Evolutionary conservation across 257 asterid genomes (phyloP), one percentile per base, ranked within the genome.

Genomic region (Lycium ferocissimum): DNA sequence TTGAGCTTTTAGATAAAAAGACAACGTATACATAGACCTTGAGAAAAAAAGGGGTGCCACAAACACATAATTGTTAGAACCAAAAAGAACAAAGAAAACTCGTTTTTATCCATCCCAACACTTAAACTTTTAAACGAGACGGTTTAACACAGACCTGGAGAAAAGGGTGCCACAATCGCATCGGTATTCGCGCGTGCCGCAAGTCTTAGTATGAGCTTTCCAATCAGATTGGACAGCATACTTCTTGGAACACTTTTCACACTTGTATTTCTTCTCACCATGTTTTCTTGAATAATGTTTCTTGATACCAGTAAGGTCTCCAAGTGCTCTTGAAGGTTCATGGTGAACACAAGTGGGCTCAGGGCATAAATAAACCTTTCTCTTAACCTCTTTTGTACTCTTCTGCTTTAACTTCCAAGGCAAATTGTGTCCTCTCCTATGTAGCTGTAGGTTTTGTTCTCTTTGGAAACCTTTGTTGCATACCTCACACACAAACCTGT

Each of bases 111-210:
- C 79, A 70, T 65, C 56, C 13, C 12, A 49, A 9, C 2, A 14
- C 70, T 62, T 62, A 62, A 62, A 62, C 3, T 20, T 18, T 22
- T 13, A 11, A 2, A 43, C 11, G 12, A 9, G 45, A 40, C n/a
- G 18, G 0, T 47, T 62, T 1, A 63, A 9, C 11, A 75, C 81
- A 12, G 1, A 51, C 97, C 97, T 92, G 17, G 98, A 94, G 88
- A 94, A 94, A 8, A 93, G 95, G 0, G 98, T 94, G 84, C 96
- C 97, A 79, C 97, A 94, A 85, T 93, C 98, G 86, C 98, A 94
- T 71, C 94, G 82, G 79, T 94, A 94, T 86, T 94, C 98, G 14
- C 96, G 57, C 9, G 84, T 80, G 4, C 83, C 83, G 9, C 86
- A 75, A 49, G 45, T 75, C 58, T 84, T 83, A 26, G 80, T 18